These are phyloP conservation scores for Tetraselmis chui DNA, from an alignment of 139 green algal genomes.

Conservation along the genomic window DNA sequence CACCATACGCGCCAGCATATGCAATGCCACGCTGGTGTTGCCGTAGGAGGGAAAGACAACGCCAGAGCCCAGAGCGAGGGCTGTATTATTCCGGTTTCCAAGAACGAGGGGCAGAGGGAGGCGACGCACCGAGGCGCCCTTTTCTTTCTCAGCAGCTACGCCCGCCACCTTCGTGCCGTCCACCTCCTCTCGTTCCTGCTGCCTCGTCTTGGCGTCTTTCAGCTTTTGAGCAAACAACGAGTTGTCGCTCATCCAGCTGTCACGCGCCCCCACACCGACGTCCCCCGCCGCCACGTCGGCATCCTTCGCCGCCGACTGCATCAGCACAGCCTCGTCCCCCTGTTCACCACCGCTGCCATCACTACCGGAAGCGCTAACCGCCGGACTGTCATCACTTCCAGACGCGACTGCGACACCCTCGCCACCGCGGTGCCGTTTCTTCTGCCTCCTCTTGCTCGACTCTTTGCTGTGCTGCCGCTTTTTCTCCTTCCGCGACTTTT, in stretches of 20 bases:
- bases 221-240: constrained; percentile 28
- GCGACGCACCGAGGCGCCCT: constrained; percentile 5
- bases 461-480: background rate
- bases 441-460: background rate
- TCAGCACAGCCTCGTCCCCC: background rate
- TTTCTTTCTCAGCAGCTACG: constrained; percentile 5
- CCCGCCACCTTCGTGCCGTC: constrained; percentile 9
- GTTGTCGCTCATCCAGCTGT: constrained; percentile 72
- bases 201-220: constrained; percentile 2
- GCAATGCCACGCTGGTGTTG: no score
- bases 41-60: background rate
- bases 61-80: background rate
- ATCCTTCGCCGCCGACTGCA: background rate
- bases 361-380: background rate
- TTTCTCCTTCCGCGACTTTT: constrained; percentile 12
- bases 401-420: background rate
- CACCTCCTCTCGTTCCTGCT: constrained; percentile 19
- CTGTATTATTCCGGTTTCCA: background rate
- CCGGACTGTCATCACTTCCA: no score
- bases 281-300: constrained; percentile 9
- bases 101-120: background rate
- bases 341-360: background rate
- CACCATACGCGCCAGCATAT: background rate
- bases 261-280: constrained; percentile 10
- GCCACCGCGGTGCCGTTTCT: background rate